Conservation (phyloP, 148 eudicot species). For the Bassia scoparia region DNA sequence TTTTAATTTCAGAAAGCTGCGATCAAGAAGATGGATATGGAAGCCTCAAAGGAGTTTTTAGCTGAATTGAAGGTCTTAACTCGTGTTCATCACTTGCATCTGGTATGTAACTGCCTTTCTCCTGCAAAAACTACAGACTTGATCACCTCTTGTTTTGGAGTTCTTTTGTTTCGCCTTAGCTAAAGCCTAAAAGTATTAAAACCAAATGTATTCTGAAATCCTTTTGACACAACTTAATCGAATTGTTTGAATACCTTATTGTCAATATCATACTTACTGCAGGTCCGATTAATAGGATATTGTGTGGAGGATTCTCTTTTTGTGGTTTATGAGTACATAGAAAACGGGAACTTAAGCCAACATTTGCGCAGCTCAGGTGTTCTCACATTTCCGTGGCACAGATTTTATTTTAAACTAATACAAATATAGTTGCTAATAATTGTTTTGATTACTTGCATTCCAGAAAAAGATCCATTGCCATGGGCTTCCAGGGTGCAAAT, state of each 20-base stretch:
- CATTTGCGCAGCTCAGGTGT: constrained; percentile 61
- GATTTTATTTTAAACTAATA: background rate
- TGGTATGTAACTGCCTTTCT: constrained; percentile 27
- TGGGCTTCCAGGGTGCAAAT: constrained; percentile 73
- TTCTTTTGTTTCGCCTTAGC: background rate
- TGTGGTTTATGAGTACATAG: constrained; percentile 61
- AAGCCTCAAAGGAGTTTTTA: constrained; percentile 45
- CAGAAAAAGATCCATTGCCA: constrained; percentile 47
- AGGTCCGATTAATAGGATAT: constrained; percentile 71
- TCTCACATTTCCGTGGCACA: background rate
- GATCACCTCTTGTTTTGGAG: background rate
- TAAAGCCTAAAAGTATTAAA: background rate
- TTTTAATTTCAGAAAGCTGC: constrained; percentile 42
- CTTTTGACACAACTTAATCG: background rate
- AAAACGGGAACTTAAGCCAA: constrained; percentile 61
- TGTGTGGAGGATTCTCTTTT: constrained; percentile 58
- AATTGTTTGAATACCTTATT: background rate
- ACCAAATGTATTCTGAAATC: background rate
- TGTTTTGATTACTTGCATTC: constrained; percentile 12
- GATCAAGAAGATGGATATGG: constrained; percentile 47
- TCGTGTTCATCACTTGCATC: constrained; percentile 45
- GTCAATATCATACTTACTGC: constrained; percentile 12
- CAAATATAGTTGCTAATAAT: constrained; percentile 6
- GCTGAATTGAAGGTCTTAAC: constrained; percentile 48
- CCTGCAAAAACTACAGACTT: background rate